phyloP scores from a whole-genome alignment of 768 basidiomycete species.

The Saitozyma sp. region DNA sequence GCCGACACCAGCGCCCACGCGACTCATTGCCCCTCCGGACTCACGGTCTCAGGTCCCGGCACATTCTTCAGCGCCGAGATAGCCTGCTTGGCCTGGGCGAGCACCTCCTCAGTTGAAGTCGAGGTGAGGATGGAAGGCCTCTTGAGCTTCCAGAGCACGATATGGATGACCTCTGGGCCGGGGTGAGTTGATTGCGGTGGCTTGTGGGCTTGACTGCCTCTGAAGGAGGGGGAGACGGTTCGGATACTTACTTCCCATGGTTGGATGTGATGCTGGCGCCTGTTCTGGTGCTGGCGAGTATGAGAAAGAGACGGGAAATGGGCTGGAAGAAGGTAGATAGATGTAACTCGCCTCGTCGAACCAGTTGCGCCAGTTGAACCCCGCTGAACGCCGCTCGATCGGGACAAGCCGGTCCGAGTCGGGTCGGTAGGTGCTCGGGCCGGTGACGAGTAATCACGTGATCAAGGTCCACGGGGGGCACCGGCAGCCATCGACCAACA shows the following conservation, averaged over 20 bases:
- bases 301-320: too few relatives aligned
- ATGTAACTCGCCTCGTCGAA: too few relatives aligned
- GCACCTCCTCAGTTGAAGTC: slow-evolving; percentile 22
- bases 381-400: too few relatives aligned
- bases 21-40: slow-evolving; percentile 1
- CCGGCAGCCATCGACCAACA: too few relatives aligned
- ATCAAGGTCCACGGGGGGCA: too few relatives aligned
- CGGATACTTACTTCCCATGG: slow-evolving; percentile 15
- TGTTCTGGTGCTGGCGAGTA: background rate
- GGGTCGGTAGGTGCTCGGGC: too few relatives aligned
- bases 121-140: slow-evolving; percentile 8
- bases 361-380: too few relatives aligned
- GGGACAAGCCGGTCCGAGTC: too few relatives aligned
- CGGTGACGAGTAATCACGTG: too few relatives aligned
- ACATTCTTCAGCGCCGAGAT: slow-evolving; percentile 41
- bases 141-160: slow-evolving; percentile 49
- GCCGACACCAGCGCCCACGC: background rate
- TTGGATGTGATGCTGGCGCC: background rate
- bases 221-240: background rate
- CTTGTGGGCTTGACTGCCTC: background rate
- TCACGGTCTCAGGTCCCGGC: slow-evolving; percentile 41
- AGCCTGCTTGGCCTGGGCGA: slow-evolving; percentile 34
- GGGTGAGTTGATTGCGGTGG: background rate
- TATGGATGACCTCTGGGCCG: slow-evolving; percentile 46
- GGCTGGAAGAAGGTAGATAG: too few relatives aligned